These are phyloP conservation scores for Lichenothelia convexa DNA, from an alignment of 495 filamentous ascomycete species.

Conservation along the genomic window DNA sequence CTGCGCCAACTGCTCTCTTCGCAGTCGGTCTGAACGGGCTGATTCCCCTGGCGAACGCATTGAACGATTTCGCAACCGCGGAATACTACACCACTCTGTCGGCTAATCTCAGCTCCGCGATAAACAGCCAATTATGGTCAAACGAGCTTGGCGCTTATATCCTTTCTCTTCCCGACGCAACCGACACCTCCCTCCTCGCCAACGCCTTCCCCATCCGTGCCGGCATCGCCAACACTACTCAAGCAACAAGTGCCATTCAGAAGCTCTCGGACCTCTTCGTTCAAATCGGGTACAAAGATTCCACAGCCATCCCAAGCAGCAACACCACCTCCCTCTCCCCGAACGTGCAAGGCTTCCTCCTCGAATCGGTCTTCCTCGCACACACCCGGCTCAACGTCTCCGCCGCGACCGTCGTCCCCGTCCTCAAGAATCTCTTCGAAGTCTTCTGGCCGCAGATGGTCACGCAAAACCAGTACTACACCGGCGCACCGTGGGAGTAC, in stretches of 20 bases:
- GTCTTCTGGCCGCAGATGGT: conserved; percentile 21
- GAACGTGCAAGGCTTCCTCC: conserved; percentile 17
- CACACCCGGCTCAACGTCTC: conserved; percentile 1
- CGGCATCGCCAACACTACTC: conserved; percentile 14
- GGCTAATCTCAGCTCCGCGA: conserved; percentile 5
- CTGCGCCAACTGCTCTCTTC: conserved; percentile 2
- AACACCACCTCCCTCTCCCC: conserved; percentile 13
- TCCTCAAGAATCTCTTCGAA: conserved; percentile 11
- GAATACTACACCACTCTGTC: background rate
- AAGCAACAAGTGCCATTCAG: conserved; percentile 3
- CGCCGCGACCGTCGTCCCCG: conserved; percentile 1
- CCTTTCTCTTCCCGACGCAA: conserved; percentile 5
- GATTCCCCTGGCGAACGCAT: conserved; percentile 3
- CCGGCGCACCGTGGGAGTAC: conserved; percentile 24
- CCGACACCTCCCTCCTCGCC: conserved; percentile 10
- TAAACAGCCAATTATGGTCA: conserved; percentile 18
- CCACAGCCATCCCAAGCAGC: conserved; percentile 2
- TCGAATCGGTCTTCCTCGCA: conserved; percentile 9
- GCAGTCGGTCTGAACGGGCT: conserved; percentile 1
- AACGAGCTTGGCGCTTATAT: conserved; percentile 12
- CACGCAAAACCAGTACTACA: conserved; percentile 16
- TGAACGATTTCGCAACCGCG: background rate
- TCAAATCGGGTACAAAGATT: conserved; percentile 11
- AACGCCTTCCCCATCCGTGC: conserved; percentile 17
- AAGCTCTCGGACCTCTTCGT: conserved; percentile 1